Conservation (phyloP, 164 flowering plant species). For the Liquidambar formosana region DNA sequence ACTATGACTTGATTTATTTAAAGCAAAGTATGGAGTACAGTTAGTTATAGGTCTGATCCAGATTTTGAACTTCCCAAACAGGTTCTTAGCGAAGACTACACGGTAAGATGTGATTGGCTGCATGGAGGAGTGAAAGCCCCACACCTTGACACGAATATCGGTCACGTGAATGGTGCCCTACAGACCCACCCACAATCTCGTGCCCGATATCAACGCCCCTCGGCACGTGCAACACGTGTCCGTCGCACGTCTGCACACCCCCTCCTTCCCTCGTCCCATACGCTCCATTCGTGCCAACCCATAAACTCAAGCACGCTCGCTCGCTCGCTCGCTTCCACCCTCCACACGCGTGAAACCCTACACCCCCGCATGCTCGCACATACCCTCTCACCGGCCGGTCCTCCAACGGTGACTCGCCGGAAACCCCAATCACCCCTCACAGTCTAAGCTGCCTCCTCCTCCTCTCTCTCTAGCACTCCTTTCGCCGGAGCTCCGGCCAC, state of each 20-base stretch:
- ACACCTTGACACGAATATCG: too few species aligned
- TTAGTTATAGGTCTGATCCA: too few species aligned
- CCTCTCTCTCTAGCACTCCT: background rate
- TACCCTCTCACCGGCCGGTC: conserved; percentile 16
- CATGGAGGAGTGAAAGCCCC: too few species aligned
- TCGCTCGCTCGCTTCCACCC: conserved; percentile 16
- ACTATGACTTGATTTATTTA: too few species aligned
- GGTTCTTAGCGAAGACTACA: too few species aligned
- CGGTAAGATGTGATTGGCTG: too few species aligned
- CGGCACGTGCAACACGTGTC: conserved; percentile 27
- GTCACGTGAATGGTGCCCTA: too few species aligned
- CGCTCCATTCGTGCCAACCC: conserved; percentile 34
- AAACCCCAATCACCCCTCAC: too few species aligned
- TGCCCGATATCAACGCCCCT: background rate
- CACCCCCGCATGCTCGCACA: conserved; percentile 22
- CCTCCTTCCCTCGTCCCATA: conserved; percentile 10
- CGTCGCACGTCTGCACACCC: conserved; percentile 6
- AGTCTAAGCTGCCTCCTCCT: background rate
- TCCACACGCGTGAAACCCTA: conserved; percentile 38
- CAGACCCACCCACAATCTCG: too few species aligned
- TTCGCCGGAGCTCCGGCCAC: background rate
- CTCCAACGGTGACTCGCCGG: conserved; percentile 21
- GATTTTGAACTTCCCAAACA: too few species aligned
- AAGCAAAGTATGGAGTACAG: too few species aligned
- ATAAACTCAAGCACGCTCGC: conserved; percentile 20